Percentiles rank a stretch among this genome's conserved stretches.
phyloP scores from a whole-genome alignment of 2,329 filamentous ascomycete species.

The Tolypocladium sp. region DNA sequence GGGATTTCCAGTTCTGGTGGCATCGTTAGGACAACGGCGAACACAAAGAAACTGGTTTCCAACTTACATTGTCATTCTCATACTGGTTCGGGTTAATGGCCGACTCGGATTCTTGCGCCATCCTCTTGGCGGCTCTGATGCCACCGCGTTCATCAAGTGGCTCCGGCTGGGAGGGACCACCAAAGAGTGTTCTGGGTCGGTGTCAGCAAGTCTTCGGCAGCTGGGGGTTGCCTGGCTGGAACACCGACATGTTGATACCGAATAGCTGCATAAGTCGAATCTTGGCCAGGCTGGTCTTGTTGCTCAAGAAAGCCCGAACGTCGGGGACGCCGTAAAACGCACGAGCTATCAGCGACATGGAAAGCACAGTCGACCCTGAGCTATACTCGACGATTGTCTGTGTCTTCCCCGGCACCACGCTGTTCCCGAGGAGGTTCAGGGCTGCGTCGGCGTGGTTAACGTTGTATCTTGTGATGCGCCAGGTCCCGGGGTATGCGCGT shows the following conservation, averaged over 20 bases:
- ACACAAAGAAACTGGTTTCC: no score
- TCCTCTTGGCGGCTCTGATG: conserved; percentile 35
- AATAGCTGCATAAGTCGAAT: conserved; percentile 51
- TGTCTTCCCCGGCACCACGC: conserved; percentile 23
- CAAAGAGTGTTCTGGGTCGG: conserved; percentile 38
- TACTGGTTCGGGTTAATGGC: conserved; percentile 48
- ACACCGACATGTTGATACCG: conserved; percentile 40
- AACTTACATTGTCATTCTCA: conserved; percentile 33
- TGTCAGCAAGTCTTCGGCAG: background rate
- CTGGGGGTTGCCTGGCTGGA: no score
- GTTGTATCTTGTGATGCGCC: background rate
- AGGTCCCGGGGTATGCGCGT: background rate
- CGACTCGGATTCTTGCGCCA: conserved; percentile 29
- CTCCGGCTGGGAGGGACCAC: conserved; percentile 49
- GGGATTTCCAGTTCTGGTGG: conserved; percentile 41
- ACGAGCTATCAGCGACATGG: conserved; percentile 45
- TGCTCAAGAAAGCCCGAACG: conserved; percentile 45
- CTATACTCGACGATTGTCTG: conserved; percentile 50
- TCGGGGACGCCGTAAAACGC: conserved; percentile 42
- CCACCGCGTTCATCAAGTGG: conserved; percentile 42
- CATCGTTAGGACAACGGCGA: background rate
- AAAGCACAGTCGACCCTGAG: conserved; percentile 53
- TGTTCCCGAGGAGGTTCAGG: conserved; percentile 34
- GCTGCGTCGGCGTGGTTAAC: conserved; percentile 20
- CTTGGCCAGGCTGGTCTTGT: conserved; percentile 46